Base-by-base conservation (phyloP, 2,329 filamentous ascomycete genomes). In the Aspergillus novoparasiticus region DNA sequence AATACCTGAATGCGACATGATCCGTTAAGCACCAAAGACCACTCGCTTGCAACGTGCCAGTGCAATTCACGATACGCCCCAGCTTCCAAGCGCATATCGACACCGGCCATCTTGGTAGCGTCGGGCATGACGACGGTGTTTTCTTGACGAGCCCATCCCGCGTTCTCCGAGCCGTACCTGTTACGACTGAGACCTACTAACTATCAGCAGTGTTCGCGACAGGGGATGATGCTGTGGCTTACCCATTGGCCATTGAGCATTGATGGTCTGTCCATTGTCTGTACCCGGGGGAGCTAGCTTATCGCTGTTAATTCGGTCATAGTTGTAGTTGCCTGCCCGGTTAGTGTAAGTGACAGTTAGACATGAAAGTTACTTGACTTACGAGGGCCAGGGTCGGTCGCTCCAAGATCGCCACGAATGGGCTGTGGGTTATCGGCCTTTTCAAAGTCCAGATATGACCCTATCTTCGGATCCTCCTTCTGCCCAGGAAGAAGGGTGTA, bases 1-100 rank as follows among this genome's bases (percentile, higher is more conserved):
- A 36, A 2, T 65, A 75, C 75, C 66, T 77, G 73, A 23, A 80
- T 76, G 4, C 78, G 68, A 58, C 72, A 75, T 12, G 75, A 78
- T 9, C 78, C 77, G 53, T 80, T 79, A 28, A 80, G 57, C 6
- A 80, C 73, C 11, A 79, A 57, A 16, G 76, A 74, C 78, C 78
- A 80, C 61, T 80, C 78, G 6, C 64, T 62, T 0, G 77, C 78
- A 3, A 77, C 71, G 59, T 80, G 78, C 78, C 78, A 90, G 67
- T 90, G 88, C 26, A 90, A 76, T 71, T 90, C 87, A 23, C 88
- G 83, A 64, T 89, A 89, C 0, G 83, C 86, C 30, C 84, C 76
- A 0, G 84, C 81, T n/a, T 80, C 81, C 1, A 88, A 79, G 46
- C 84, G 81, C 86, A 87, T 87, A 66, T 87, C 82, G 0, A 87